Evolutionary conservation across 345 rosid species (phyloP).

Genomic region (Dovyalis caffra): DNA sequence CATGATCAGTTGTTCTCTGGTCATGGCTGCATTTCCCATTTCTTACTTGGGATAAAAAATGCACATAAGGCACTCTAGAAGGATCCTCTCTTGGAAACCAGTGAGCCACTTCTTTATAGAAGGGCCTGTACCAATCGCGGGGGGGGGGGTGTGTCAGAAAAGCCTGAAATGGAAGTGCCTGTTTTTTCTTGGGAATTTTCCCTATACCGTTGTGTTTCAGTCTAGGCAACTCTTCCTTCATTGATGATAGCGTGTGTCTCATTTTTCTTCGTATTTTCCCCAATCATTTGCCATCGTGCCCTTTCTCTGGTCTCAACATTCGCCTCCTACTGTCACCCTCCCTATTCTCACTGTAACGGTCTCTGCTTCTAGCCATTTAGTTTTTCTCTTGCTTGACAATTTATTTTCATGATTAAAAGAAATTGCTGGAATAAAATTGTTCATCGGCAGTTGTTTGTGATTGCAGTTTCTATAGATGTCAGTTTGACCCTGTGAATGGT

Average conservation of each 20-base stretch:
- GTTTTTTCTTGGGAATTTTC: neutral
- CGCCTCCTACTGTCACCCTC: neutral
- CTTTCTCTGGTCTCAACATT: neutral
- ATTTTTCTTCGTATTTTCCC: neutral
- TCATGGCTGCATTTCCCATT: too few species aligned
- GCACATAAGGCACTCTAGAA: too few species aligned
- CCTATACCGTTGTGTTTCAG: neutral
- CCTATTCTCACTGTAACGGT: neutral
- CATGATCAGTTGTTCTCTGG: too few species aligned
- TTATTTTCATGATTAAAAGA: neutral
- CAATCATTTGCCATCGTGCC: neutral
- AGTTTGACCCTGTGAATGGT: constrained; percentile 82
- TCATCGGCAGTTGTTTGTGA: constrained; percentile 9
- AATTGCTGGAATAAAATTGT: neutral
- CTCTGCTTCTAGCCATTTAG: neutral
- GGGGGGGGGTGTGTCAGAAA: too few species aligned
- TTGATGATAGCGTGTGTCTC: too few species aligned
- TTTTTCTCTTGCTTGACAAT: too few species aligned
- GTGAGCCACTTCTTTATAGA: too few species aligned
- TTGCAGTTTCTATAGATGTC: constrained; percentile 86
- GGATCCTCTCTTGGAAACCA: too few species aligned
- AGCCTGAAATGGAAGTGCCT: neutral
- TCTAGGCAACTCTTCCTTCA: too few species aligned
- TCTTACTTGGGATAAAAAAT: too few species aligned
- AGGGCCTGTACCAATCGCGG: too few species aligned